Evolutionary conservation across 2,329 filamentous ascomycete genomes (phyloP), one percentile per base, ranked within the genome.

Genomic region (Eutypella sp.): DNA sequence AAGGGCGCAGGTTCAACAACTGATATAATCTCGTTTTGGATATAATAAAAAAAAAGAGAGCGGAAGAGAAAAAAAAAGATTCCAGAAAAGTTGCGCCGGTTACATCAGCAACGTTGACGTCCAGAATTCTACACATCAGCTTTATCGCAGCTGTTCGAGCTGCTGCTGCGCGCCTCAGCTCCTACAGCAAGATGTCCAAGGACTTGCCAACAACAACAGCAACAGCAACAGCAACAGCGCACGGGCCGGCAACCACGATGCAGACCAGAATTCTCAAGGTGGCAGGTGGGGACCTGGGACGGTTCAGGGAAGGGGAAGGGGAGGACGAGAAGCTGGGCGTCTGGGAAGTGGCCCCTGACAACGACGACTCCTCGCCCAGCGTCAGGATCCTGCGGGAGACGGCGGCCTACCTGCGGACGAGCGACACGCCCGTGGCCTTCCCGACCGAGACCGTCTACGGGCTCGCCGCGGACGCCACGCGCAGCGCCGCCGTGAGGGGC

Each of bases 391-490:
- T 95, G 31, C 68, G 72, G 47, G 70, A 81, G 45, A 89, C 89
- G 1, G 89, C 87, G 2, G 62, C 74, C 11, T 75, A 83, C 52
- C 72, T 96, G 29, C 78, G 73, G 42, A 73, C 74, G 16, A 82
- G 77, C 42, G 77, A 88, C 61, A 77, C 78, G 3, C 93, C 93
- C 4, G 89, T 99, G 40, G 93, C 89, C 1, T 99, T 99, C 63
- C 93, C 93, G 1, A 99, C 93, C 0, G 93, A 99, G 69, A 99
- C 93, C 0, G 93, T 99, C 1, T 99, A 99, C 64, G 93, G 93
- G 0, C 77, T 99, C 7, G 93, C 90, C n/a, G 93, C 93, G 13
- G 93, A 97, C 69, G 93, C 93, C 10, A 97, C 91, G 22, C 81
- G 89, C 57, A 89, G 84, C 58, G 74, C 72, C 20, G 87, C 92